Evolutionary conservation across 306 rosid genomes (phyloP), one percentile per base, ranked within the genome.

Genomic region (Hippophae gyantsensis): DNA sequence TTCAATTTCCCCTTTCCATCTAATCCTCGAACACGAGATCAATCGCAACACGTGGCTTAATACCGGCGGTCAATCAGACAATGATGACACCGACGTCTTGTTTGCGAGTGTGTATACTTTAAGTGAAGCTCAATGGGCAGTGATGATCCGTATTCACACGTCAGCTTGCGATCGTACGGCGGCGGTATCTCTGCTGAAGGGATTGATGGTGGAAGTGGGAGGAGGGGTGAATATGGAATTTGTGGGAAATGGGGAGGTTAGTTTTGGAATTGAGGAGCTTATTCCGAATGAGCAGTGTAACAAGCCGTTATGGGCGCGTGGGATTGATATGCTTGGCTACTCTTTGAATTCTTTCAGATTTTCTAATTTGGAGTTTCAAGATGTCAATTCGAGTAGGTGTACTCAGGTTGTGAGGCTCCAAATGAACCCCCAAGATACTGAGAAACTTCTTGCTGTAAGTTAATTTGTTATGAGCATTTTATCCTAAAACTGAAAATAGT

Each of bases 151-250:
- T 54, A 69, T 81, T 2, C 90, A 84, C 5, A 81, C 76, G 23
- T 69, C 79, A 3, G 84, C 82, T 0, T 84, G 84, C 51, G 90
- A 84, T 71, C 78, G 78, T 12, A 81, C 90, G 6, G 78, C 86
- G 7, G 81, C 82, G 2, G 79, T 55, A 40, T 59, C 84, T n/a
- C 54, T 84, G 18, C 52, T 84, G 54, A 69, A 61, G 14, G 82
- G 81, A 61, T 52, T 84, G 60, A 75, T 71, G 0, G 58, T 57
- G 54, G 69, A 54, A 44, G 75, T 25, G 14, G 14, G 48, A 3
- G 10, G 23, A 40, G 42, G 14, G 48, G 6, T 12, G 6, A 43
- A 48, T 38, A 44, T 12, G 14, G 72, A 54, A 61, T 25, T 9
- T 7, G 69, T 52, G 54, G 61, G 57, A 2, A 42, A 61, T 25